phyloP scores from a whole-genome alignment of 2,329 filamentous ascomycete species.

The Chrysosporium queenslandicum region DNA sequence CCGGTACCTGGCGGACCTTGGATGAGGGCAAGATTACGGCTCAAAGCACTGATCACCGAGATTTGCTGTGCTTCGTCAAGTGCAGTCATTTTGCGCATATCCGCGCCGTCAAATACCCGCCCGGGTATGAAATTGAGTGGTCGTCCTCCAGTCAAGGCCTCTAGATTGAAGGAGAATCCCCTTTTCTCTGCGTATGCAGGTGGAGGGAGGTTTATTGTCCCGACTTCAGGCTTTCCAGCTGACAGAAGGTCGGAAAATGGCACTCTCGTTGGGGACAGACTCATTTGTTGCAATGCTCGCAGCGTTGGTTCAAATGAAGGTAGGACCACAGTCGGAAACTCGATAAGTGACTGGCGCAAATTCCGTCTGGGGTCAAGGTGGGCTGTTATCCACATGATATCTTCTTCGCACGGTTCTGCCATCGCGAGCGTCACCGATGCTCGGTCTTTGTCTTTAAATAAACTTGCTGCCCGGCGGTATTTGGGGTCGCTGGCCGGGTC shows the following conservation, averaged over 20 bases:
- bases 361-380: constrained; percentile 7
- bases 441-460: constrained; percentile 22
- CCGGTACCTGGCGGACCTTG: constrained; percentile 64
- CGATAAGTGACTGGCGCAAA: constrained; percentile 38
- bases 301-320: constrained; percentile 51
- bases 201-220: constrained; percentile 12
- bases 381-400: constrained; percentile 5
- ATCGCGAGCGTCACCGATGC: constrained; percentile 25
- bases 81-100: constrained; percentile 30
- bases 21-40: constrained; percentile 48
- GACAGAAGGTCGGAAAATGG: constrained; percentile 44
- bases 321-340: constrained; percentile 53
- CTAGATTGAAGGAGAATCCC: constrained; percentile 20
- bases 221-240: constrained; percentile 20
- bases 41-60: constrained; percentile 23
- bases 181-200: constrained; percentile 18
- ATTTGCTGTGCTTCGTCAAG: constrained; percentile 41
- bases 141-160: constrained; percentile 14
- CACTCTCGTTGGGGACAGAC: constrained; percentile 28
- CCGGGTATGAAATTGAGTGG: constrained; percentile 21
- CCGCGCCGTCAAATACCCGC: constrained; percentile 23
- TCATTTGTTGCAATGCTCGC: constrained; percentile 47
- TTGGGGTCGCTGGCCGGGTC: neutral
- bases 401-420: constrained; percentile 22
- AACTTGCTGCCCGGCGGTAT: constrained; percentile 3